Evolutionary conservation across 2,329 filamentous ascomycete species (phyloP).

Genomic region (Pseudogymnoascus sp.): DNA sequence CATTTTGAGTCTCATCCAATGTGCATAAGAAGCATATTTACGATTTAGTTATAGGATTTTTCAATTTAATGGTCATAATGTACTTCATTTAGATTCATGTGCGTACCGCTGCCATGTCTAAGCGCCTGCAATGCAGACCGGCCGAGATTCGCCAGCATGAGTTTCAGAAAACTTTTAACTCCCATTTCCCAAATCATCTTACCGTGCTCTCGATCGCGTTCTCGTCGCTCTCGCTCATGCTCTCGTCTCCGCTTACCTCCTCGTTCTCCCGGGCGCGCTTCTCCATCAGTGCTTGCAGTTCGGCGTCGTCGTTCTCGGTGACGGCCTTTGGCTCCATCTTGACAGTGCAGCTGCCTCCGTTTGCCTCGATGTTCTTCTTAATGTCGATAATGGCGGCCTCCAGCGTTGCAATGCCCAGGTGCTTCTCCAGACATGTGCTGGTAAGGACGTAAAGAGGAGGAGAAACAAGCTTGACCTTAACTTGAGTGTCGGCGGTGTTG

Average conservation of each 20-base stretch:
- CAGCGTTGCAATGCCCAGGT: conserved; percentile 69
- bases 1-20: background rate
- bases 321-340: conserved; percentile 99
- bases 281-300: conserved; percentile 96
- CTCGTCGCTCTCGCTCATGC: conserved; percentile 90
- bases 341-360: conserved; percentile 73
- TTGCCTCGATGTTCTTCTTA: conserved; percentile 64
- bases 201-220: conserved; percentile 52
- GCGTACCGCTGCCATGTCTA: conserved; percentile 9
- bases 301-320: conserved; percentile 95
- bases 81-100: conserved; percentile 9
- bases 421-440: conserved; percentile 92
- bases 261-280: conserved; percentile 97
- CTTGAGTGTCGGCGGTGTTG: conserved; percentile 86
- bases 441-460: conserved; percentile 95
- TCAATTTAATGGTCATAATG: conserved; percentile 10
- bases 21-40: background rate
- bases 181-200: conserved; percentile 22
- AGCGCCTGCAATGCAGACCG: conserved; percentile 13
- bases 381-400: conserved; percentile 89
- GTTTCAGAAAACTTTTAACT: conserved; percentile 12
- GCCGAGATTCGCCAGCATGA: conserved; percentile 9
- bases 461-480: conserved; percentile 98
- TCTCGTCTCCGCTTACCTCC: conserved; percentile 96
- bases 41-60: conserved; percentile 2